A percentile compares a stretch with the other conserved stretches of the same genome.
Evolutionary conservation across 2,329 filamentous ascomycete species (phyloP).

Genomic region (Neocucurbitaria cava): DNA sequence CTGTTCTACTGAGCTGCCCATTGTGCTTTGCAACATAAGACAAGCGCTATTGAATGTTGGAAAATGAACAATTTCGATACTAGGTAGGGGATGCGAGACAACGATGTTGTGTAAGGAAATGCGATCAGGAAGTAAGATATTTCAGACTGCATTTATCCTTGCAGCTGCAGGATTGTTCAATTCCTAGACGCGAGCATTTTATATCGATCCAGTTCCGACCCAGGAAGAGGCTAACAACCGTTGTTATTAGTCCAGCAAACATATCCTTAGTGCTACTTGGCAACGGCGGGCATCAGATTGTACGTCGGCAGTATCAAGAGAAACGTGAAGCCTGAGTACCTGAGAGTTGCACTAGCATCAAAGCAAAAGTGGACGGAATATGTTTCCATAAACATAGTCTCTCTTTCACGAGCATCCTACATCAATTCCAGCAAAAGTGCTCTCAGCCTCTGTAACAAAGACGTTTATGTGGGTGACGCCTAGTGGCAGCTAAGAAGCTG

Average conservation of each 20-base stretch:
- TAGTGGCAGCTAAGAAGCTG: neutral
- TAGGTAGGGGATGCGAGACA: neutral
- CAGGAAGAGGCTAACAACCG: neutral
- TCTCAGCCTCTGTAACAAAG: neutral
- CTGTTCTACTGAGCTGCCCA: neutral
- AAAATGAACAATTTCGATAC: no score
- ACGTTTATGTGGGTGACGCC: neutral
- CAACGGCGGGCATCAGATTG: constrained; percentile 7
- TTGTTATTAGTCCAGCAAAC: neutral
- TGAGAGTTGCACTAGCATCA: neutral
- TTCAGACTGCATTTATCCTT: neutral
- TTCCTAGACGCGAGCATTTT: constrained; percentile 2
- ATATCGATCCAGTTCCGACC: neutral
- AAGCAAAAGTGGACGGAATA: neutral
- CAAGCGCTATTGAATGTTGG: no score
- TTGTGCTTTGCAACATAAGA: neutral
- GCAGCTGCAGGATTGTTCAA: neutral
- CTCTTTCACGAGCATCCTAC: no score
- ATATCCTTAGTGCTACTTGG: constrained; percentile 1
- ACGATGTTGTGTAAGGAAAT: neutral
- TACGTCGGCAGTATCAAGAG: neutral
- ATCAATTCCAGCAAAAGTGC: no score
- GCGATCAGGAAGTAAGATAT: neutral
- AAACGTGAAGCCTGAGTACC: neutral
- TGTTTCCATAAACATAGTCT: neutral